Evolutionary conservation across 306 rosid genomes (phyloP), one percentile per base, ranked within the genome.

Genomic region (Fagus sylvatica): DNA sequence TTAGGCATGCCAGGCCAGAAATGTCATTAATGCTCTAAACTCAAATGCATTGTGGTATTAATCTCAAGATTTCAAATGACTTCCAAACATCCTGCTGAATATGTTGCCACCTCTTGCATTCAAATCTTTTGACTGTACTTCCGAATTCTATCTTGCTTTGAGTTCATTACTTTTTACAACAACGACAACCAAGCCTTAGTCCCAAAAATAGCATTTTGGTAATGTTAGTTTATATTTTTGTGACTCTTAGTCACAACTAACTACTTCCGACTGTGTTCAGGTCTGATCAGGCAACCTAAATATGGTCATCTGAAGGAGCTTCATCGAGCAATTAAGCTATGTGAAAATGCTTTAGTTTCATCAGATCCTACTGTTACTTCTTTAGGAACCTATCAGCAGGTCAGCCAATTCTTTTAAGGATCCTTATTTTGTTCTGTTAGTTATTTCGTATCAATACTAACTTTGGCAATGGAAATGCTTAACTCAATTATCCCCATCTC

Each of bases 221-320:
- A 39, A 67, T 79, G 33, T 37, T 54, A 39, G 69, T 56, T 76
- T 74, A 6, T 48, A 33, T 13, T 68, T 22, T 72, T 40, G 34
- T 59, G 39, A 80, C 68, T 53, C 34, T 51, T 66, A 33, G 41
- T 71, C 59, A 51, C 72, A 81, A 74, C 49, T 69, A 72, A 76
- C 42, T 30, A n/a, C 77, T 75, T 71, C 8, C 72, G 8, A 74
- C 34, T 54, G 57, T 57, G 68, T 78, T 69, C 80, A 95, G 98
- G 98, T 80, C 81, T 93, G 88, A 75, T 88, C 82, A 89, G 99
- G 70, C 89, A 95, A 86, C 97, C 98, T 19, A 95, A 95, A 86
- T 90, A 93, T 72, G 78, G 87, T 76, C 99, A 95, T 80, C 80
- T 95, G 86, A 93, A 84, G 89, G 89, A 84, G 66, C 99, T 95